Base-by-base conservation (phyloP, 164 flowering plant species). In the Annona cherimola region DNA sequence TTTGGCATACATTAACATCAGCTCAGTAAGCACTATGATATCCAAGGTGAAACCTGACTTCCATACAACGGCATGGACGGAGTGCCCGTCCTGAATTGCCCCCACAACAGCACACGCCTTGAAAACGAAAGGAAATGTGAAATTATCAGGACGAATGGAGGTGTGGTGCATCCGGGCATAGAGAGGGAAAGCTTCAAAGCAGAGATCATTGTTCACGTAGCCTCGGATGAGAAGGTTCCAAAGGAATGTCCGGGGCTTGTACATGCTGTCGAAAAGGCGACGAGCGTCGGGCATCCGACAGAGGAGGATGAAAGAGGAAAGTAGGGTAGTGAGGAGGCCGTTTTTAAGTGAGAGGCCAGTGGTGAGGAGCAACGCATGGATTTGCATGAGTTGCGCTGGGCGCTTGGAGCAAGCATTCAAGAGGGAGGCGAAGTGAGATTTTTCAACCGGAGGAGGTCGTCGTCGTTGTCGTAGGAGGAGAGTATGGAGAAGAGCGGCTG, bases 171-270 rank as follows among this genome's bases (percentile, higher is more conserved):
- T 80, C 65, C 59, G 39, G 9, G 64, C 54, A 57, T 77, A 85
- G 69, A 82, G 44, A 1, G 57, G 44, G 8, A 67, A 60, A 45
- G 83, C 81, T 71, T 79, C 77, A 26, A 19, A 1, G 42, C 63
- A 73, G 6, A 74, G 61, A 4, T 73, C 74, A 46, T 75, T 80
- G 76, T 79, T 77, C 16, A 76, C 79, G 44, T 85, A 85, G 63
- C 83, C 86, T 68, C 71, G 77, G 45, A 85, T 76, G 54, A 85
- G 78, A 40, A 79, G 79, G 80, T 82, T 85, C 86, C 86, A 85
- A 11, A 83, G 18, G 64, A 71, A 83, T 57, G 74, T n/a, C 55
- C 83, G 68, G 16, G 84, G 84, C 72, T 82, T 80, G 68, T 76
- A 85, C 85, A 85, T 79, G 77, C 80, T 79, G 16, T 85, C 84